Evolutionary conservation across 2,329 filamentous ascomycete genomes (phyloP), one percentile per base, ranked within the genome.

Genomic region (Aspergillus spinulosporus): DNA sequence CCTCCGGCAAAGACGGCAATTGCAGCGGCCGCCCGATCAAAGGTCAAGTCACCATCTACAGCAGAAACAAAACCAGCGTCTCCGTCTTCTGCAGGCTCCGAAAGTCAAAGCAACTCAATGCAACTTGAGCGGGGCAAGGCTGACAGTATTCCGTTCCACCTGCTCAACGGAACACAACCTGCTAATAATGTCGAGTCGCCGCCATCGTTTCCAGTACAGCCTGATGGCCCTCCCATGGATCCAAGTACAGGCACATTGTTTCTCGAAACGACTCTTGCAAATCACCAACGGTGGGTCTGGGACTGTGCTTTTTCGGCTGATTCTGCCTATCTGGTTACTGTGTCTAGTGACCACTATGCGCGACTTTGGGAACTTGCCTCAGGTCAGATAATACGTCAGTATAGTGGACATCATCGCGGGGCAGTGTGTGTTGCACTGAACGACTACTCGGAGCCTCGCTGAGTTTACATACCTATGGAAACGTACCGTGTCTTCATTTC

Each of bases 271-370:
- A 95, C 91, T 1, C 83, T 97, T 1, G 89, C 89, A 21, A 90
- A 89, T 53, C 92, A 97, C 75, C 92, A 97, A 76, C 87, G 92
- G 52, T 97, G 92, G 92, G 92, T 97, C 1, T 97, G 92, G 92
- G 92, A 97, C 73, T 97, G 92, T 68, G 92, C 92, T 0, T 97
- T 97, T 75, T 93, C 89, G 59, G 92, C 92, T 28, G 92, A 97
- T 72, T 92, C 88, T 34, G 92, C 92, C 0, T 97, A 97, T 68
- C 80, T 97, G 5, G 92, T 97, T 9, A 97, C 92, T 0, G 92
- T 92, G 4, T 96, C 91, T 71, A 93, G 88, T 42, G 92, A 97
- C 71, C 92, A 97, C 72, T 97, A 96, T 70, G 92, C 92, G 2
- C 83, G 92, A 14, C 77, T 97, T 55, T 97, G 92, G 92, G 92